These are phyloP conservation scores for Penicillium antarcticum DNA, from an alignment of 495 filamentous ascomycete genomes.

Conservation along the genomic window DNA sequence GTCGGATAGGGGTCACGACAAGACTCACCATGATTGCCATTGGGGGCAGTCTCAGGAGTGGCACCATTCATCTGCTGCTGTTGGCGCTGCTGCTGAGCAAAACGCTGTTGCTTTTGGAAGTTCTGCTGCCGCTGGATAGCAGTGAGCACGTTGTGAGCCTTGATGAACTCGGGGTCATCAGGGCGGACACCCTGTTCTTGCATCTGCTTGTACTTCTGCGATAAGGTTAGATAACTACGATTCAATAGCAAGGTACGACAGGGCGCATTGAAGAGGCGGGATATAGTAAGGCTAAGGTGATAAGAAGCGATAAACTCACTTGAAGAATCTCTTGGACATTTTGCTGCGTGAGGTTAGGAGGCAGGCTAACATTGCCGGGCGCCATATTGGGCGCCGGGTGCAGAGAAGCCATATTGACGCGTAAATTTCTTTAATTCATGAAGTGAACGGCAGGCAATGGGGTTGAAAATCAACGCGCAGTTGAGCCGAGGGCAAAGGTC, in stretches of 20 bases:
- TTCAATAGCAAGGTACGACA: background rate
- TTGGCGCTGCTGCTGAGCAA: constrained; percentile 44
- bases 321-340: constrained; percentile 59
- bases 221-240: constrained; percentile 20
- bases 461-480: constrained; percentile 12
- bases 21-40: constrained; percentile 51
- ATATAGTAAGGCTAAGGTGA: background rate
- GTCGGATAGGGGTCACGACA: background rate
- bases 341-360: constrained; percentile 54
- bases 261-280: background rate
- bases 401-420: constrained; percentile 69
- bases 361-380: constrained; percentile 53
- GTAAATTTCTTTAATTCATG: constrained; percentile 34
- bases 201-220: constrained; percentile 78
- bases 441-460: constrained; percentile 21
- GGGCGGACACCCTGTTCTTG: constrained; percentile 68
- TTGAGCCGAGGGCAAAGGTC: constrained; percentile 9
- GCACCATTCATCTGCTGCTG: constrained; percentile 47
- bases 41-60: constrained; percentile 28
- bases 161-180: constrained; percentile 77
- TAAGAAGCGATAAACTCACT: constrained; percentile 40
- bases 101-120: constrained; percentile 42
- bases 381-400: constrained; percentile 66
- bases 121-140: constrained; percentile 61
- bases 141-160: constrained; percentile 63